Evolutionary conservation across 192 early-diverging fungal species (phyloP).

Genomic region (Backusella circina): DNA sequence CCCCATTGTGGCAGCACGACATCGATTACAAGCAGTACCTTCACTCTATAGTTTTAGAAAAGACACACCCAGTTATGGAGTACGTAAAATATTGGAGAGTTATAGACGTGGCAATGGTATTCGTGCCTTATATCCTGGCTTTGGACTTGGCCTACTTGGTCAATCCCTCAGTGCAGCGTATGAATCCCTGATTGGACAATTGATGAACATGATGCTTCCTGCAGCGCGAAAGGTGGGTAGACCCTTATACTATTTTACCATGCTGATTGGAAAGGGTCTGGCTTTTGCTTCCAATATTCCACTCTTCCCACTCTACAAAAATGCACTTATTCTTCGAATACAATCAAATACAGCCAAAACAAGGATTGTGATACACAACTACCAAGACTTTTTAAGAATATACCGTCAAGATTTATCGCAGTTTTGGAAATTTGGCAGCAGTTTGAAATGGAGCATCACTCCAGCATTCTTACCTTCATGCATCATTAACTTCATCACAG

Average conservation of each 20-base stretch:
- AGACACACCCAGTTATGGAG: conserved; percentile 15
- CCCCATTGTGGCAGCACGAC: conserved; percentile 33
- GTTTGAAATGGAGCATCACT: not conserved
- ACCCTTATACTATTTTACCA: not conserved
- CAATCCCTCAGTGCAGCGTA: conserved; percentile 25
- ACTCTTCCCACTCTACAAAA: conserved; percentile 29
- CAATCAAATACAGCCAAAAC: conserved; percentile 17
- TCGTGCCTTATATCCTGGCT: conserved; percentile 26
- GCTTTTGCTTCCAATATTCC: conserved; percentile 20
- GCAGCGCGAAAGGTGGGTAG: not conserved
- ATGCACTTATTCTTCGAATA: conserved; percentile 25
- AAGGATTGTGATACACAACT: not conserved
- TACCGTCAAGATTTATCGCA: conserved; percentile 19
- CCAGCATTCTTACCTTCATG: conserved; percentile 32
- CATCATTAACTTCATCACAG: conserved; percentile 16
- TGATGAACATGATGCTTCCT: not conserved
- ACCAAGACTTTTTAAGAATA: conserved; percentile 6
- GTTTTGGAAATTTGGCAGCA: not conserved
- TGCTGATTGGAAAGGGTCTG: not conserved
- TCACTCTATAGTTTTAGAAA: not conserved
- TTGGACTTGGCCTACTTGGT: conserved; percentile 30
- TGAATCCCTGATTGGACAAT: conserved; percentile 9
- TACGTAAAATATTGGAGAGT: not conserved
- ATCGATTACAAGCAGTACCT: conserved; percentile 25
- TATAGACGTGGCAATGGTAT: conserved; percentile 13